Percentiles rank a stretch among this genome's conserved stretches.
Evolutionary conservation across 2,329 filamentous ascomycete genomes (phyloP).

Genomic region (Cercospora berteroae): DNA sequence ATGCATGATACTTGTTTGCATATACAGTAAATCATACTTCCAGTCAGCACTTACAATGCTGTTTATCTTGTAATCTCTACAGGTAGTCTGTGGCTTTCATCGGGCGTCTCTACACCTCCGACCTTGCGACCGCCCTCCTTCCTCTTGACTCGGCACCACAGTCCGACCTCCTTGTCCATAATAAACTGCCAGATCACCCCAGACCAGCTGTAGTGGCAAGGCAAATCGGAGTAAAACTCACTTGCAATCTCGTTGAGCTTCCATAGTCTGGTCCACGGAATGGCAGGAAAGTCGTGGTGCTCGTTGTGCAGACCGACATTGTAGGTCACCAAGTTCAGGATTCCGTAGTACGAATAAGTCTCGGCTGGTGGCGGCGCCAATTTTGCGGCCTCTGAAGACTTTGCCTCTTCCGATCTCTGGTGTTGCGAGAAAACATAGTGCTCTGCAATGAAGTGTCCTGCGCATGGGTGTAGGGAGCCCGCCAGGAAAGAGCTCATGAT

Average conservation of each 20-base stretch:
- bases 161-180: slow-evolving; percentile 80
- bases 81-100: slow-evolving; percentile 19
- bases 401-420: slow-evolving; percentile 44
- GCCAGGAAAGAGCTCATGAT: slow-evolving; percentile 89
- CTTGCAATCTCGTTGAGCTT: slow-evolving; percentile 73
- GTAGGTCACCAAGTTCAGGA: slow-evolving; percentile 88
- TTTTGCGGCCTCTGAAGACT: slow-evolving; percentile 46
- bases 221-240: slow-evolving; percentile 89
- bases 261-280: slow-evolving; percentile 88
- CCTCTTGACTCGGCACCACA: slow-evolving; percentile 91
- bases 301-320: slow-evolving; percentile 98
- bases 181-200: slow-evolving; percentile 96
- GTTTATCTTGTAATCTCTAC: slow-evolving; percentile 18
- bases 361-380: slow-evolving; percentile 64
- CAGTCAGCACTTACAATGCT: background rate
- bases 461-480: slow-evolving; percentile 87
- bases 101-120: slow-evolving; percentile 34
- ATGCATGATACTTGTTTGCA: background rate
- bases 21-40: background rate
- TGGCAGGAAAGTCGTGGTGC: slow-evolving; percentile 96
- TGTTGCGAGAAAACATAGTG: slow-evolving; percentile 63
- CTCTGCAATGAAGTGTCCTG: slow-evolving; percentile 97
- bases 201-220: slow-evolving; percentile 84
- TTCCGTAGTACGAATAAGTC: slow-evolving; percentile 95
- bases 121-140: slow-evolving; percentile 70